Base-by-base conservation (phyloP, 352 stramenopile species). In the Globisporangium radiosum region DNA sequence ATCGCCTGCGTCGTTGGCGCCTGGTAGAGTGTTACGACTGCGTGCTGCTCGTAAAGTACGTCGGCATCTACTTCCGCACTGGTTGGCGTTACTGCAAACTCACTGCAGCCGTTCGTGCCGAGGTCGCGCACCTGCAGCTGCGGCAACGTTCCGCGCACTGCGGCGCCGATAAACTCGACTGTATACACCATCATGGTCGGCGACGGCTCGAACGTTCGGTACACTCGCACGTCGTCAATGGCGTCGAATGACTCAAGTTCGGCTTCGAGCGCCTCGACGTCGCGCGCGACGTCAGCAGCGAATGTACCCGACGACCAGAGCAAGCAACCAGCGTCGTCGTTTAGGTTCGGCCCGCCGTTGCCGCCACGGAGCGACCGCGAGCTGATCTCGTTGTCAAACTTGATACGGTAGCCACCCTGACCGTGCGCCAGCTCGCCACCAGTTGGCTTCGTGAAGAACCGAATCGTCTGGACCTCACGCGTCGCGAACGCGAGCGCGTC, bases 81-180 rank as follows among this genome's bases (percentile, higher is more conserved):
- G 7, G 52, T 56, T 63, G 82, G 50, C n/a, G 67, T 49, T 19
- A 71, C 63, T 45, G 63, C 61, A 62, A 91, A 90, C 2, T 65
- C 85, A 37, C 85, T 85, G 67, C 95, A 98, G 15, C 95, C 95
- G 62, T 98, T 98, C 0, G 52, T 80, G 9, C 95, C 95, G 13
- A 97, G 49, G 66, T 98, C 88, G 10, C 89, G 64, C n/a, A 98
- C 70, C 58, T 88, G 52, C 47, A 98, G 59, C 2, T 71, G 59
- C 7, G 90, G 89, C 52, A 98, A 69, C 52, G 95, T 81, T 0
- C 95, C 95, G 11, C 94, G 78, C 45, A 98, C 94, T n/a, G 80
- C 68, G 0, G 76, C 63, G 14, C 94, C 95, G 8, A 89, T 76
- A 62, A 99, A 99, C 50, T 96, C 97, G 48, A 98, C 75, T 14